Base-by-base conservation (phyloP, 495 filamentous ascomycete species). In the Aspergillus ostianus region DNA sequence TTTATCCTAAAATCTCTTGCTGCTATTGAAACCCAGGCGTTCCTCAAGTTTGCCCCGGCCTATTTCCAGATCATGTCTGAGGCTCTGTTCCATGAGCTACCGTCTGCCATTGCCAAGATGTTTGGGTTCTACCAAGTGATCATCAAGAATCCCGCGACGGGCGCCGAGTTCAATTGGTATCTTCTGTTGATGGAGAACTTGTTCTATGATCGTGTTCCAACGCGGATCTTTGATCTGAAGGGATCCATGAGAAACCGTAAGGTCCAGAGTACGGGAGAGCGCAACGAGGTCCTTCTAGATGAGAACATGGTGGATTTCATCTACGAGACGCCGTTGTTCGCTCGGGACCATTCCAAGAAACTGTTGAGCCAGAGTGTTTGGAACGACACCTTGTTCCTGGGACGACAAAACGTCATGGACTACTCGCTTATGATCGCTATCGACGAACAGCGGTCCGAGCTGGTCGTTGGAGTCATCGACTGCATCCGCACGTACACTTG, bases 271-370 rank as follows among this genome's bases (percentile, higher is more conserved):
- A 99, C 94, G 5, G 94, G 94, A 53, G 92, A 98, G 71, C 88
- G 90, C 62, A 91, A 97, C 64, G 94, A 99, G 70, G 94, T 99
- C 7, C 84, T 99, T 19, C 84, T 98, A 6, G 94, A 99, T 66
- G 94, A 98, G 69, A 99, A 99, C 76, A 96, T 99, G 87, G 94
- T 99, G 10, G 94, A 99, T 67, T 97, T 95, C 68, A 98, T 99
- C 65, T 98, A 96, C 70, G 94, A 98, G 70, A 93, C 91, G 2
- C 94, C 94, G 0, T 82, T 99, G 18, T 99, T 98, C 69, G 86
- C 91, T 2, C 85, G 94, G 18, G 94, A 98, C 67, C 93, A 97
- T 70, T 90, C 89, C 13, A 96, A 96, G 77, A 93, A 90, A 64
- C 79, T 96, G 12, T 79, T 97, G n/a, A 79, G 87, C 52, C 78